These are phyloP conservation scores for Picochlorum sp. DNA, from an alignment of 139 green algal genomes.

Conservation along the genomic window DNA sequence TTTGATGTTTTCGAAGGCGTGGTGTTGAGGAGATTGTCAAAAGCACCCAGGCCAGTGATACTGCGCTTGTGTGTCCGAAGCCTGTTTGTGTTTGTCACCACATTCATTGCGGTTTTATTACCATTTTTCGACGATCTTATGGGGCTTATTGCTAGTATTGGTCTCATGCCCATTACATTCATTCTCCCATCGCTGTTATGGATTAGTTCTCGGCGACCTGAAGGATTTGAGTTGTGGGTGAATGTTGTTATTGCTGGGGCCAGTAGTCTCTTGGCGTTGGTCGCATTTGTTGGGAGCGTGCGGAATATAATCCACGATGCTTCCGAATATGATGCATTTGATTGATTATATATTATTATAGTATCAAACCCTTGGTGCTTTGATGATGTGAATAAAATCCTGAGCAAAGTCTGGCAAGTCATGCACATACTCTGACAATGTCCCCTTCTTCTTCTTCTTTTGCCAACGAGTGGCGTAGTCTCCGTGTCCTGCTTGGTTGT, in stretches of 20 bases:
- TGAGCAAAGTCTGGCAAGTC: not conserved
- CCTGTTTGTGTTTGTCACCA: slow-evolving; percentile 32
- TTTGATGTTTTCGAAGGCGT: slow-evolving; percentile 35
- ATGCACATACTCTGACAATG: not conserved
- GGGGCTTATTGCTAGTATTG: slow-evolving; percentile 21
- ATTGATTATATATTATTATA: slow-evolving; percentile 2
- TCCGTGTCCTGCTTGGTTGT: slow-evolving; percentile 42
- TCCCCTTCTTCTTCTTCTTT: not conserved
- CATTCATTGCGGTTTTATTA: slow-evolving; percentile 38
- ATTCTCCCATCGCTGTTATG: slow-evolving; percentile 36
- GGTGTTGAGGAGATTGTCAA: slow-evolving; percentile 18
- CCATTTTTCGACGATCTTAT: slow-evolving; percentile 55
- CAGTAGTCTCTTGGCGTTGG: slow-evolving; percentile 14
- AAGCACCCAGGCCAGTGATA: slow-evolving; percentile 10
- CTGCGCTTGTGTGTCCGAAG: slow-evolving; percentile 32
- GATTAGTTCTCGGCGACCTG: slow-evolving; percentile 18
- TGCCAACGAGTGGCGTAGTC: slow-evolving; percentile 45
- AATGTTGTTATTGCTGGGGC: slow-evolving; percentile 22
- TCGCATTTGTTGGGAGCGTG: slow-evolving; percentile 28
- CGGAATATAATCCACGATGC: slow-evolving; percentile 33
- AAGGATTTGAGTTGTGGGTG: slow-evolving; percentile 10
- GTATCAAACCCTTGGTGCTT: not conserved
- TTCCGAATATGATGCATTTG: slow-evolving; percentile 20
- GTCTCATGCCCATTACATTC: slow-evolving; percentile 36
- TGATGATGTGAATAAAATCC: not conserved